A percentile compares a stretch with the other conserved stretches of the same genome.
Conservation (phyloP, 306 rosid species). For the Vicia faba region DNA sequence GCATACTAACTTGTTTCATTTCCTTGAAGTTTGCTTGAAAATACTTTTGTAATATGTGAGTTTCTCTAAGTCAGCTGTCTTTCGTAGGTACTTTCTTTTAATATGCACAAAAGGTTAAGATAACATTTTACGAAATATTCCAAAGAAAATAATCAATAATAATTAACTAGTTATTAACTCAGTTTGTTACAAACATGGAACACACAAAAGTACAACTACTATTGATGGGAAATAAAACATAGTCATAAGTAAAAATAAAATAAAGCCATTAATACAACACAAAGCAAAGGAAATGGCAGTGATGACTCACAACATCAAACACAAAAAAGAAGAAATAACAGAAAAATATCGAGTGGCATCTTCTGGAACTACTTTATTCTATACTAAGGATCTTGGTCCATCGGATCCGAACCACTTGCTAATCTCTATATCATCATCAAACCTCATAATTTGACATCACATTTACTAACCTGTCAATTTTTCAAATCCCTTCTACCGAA, state of each 20-base stretch:
- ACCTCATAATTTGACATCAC: no score
- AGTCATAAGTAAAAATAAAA: not conserved
- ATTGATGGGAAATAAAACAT: not conserved
- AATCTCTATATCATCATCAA: no score
- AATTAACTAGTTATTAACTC: not conserved
- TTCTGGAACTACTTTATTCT: not conserved
- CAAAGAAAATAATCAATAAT: not conserved
- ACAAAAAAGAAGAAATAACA: not conserved
- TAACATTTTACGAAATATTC: not conserved
- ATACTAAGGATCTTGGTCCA: not conserved
- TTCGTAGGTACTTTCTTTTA: not conserved
- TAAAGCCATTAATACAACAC: not conserved
- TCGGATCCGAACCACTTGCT: not conserved
- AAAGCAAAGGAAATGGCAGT: not conserved
- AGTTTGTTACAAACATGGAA: not conserved
- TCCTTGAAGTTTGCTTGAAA: not conserved
- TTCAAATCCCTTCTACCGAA: not conserved
- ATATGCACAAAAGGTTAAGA: constrained; percentile 4
- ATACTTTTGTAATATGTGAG: not conserved
- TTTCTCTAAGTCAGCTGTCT: not conserved
- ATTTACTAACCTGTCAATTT: no score
- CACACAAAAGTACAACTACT: not conserved
- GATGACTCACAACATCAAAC: not conserved
- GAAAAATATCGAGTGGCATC: not conserved
- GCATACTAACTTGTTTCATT: not conserved